phyloP scores from a whole-genome alignment of 1,284 basidiomycete genomes.

The Lignosus rhinocerotis region DNA sequence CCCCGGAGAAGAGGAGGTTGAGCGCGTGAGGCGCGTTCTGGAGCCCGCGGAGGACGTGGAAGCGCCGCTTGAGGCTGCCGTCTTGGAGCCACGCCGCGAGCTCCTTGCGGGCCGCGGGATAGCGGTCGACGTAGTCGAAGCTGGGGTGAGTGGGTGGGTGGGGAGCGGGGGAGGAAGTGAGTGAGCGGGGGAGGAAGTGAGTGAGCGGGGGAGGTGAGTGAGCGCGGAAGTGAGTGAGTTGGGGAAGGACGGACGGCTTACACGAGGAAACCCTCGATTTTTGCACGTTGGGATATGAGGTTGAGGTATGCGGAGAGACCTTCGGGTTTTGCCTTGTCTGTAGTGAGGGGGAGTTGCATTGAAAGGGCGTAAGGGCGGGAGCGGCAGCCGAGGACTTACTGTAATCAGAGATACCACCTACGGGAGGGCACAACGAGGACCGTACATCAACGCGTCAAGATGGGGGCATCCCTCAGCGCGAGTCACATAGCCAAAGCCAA shows the following conservation, averaged over 20 bases:
- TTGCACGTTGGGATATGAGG: conserved; percentile 77
- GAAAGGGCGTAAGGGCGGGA: too few relatives aligned
- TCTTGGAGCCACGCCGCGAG: conserved; percentile 56
- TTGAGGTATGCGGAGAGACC: conserved; percentile 62
- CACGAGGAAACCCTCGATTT: conserved; percentile 85
- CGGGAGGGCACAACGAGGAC: background rate
- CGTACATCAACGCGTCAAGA: background rate
- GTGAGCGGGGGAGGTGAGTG: background rate
- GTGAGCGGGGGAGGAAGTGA: too few relatives aligned
- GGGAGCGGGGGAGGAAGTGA: background rate
- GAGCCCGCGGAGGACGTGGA: conserved; percentile 76
- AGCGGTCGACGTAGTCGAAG: conserved; percentile 65
- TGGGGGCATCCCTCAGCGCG: background rate
- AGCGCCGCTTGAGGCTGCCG: conserved; percentile 82
- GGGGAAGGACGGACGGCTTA: conserved; percentile 43
- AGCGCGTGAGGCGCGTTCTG: conserved; percentile 71
- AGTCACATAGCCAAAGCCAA: background rate
- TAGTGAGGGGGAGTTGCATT: too few relatives aligned
- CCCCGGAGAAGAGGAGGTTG: conserved; percentile 74
- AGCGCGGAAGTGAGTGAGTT: background rate
- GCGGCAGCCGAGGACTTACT: conserved; percentile 43
- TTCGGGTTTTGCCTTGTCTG: conserved; percentile 54
- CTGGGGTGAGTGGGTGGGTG: conserved; percentile 34
- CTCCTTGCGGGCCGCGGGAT: conserved; percentile 52
- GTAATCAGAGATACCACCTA: conserved; percentile 80